Evolutionary conservation across 2,329 filamentous ascomycete genomes (phyloP).

Genomic region (Penicillium sp.): DNA sequence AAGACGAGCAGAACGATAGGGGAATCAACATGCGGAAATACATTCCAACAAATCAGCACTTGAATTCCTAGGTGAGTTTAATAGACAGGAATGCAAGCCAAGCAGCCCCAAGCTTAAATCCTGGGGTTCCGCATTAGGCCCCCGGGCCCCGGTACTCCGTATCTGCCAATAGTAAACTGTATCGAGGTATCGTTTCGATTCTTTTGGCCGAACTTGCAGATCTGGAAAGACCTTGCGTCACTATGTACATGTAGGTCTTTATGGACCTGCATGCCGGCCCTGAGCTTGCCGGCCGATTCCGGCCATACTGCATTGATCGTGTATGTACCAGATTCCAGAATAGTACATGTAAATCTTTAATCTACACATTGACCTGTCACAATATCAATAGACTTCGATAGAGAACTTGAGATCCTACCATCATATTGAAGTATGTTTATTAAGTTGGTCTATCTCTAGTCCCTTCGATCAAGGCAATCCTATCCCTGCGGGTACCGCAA

Average conservation of each 20-base stretch:
- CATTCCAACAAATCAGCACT: neutral
- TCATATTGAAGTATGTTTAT: neutral
- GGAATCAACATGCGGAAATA: neutral
- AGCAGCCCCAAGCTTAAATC: neutral
- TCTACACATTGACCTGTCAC: neutral
- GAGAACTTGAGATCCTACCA: neutral
- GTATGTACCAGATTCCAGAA: no score
- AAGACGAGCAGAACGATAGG: no score
- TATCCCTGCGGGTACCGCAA: neutral
- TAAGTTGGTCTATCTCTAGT: neutral
- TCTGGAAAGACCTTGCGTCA: conserved; percentile 15
- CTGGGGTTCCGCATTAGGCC: neutral
- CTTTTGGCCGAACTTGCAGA: conserved; percentile 2
- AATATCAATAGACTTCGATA: neutral
- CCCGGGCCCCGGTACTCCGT: no score
- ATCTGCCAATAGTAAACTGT: neutral
- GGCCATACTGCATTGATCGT: no score
- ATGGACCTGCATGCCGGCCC: conserved; percentile 13
- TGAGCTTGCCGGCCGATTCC: neutral
- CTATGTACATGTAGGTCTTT: conserved; percentile 4
- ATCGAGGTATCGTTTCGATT: neutral
- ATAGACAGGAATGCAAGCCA: conserved; percentile 15
- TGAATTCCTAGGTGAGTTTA: neutral
- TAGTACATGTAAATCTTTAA: no score
- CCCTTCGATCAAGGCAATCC: neutral